Evolutionary conservation across 768 basidiomycete species (phyloP).

Genomic region (Daedalea quercina): DNA sequence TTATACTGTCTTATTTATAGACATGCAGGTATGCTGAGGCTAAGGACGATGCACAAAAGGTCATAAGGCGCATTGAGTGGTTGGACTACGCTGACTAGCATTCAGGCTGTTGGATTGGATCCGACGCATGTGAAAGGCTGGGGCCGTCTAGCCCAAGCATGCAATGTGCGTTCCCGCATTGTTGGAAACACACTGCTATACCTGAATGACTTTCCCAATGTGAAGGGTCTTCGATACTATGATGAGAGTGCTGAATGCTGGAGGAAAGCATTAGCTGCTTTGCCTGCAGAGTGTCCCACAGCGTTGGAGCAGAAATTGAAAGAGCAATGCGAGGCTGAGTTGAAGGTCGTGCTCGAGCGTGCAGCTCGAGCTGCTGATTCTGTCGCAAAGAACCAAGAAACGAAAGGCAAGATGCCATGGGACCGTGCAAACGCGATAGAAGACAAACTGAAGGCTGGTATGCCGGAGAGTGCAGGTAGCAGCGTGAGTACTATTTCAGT

Average conservation of each 20-base stretch:
- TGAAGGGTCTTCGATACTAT: neutral
- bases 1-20: neutral
- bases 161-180: neutral
- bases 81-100: neutral
- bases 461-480: constrained; percentile 2
- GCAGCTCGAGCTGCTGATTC: neutral
- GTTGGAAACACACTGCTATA: neutral
- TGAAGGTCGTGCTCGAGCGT: neutral
- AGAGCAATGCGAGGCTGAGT: neutral
- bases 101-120: neutral
- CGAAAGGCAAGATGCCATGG: neutral
- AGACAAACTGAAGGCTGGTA: no score
- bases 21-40: constrained; percentile 13
- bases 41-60: constrained; percentile 8
- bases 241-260: neutral
- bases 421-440: neutral
- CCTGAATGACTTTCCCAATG: neutral
- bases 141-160: neutral
- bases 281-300: neutral
- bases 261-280: neutral
- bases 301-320: neutral
- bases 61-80: no score
- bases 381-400: neutral
- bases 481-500: neutral
- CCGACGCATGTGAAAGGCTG: neutral